Evolutionary conservation across 306 rosid genomes (phyloP).

Genomic region (Cicer arietinum): DNA sequence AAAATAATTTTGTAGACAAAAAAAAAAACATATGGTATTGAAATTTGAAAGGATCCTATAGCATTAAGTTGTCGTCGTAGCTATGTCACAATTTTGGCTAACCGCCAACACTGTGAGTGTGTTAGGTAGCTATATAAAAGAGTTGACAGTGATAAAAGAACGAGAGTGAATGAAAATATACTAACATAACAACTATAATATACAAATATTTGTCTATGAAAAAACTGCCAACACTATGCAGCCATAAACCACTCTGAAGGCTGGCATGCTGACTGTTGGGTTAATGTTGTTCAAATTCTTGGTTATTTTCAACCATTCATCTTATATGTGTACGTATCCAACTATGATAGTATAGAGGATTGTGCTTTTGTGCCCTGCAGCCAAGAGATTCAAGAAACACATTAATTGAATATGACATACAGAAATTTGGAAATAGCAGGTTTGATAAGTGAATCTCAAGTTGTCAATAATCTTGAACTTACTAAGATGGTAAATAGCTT

Average conservation of each 20-base stretch:
- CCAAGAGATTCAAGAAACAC: slow-evolving; percentile 13
- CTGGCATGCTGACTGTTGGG: slow-evolving; percentile 17
- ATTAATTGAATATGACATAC: slow-evolving; percentile 8
- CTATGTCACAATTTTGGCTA: slow-evolving; percentile 34
- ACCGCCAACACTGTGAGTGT: neutral
- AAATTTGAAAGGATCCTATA: slow-evolving; percentile 7
- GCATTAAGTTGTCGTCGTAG: slow-evolving; percentile 13
- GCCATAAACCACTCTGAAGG: slow-evolving; percentile 6
- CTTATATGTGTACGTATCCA: slow-evolving; percentile 15
- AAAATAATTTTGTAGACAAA: slow-evolving; percentile 11
- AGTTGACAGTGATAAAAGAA: too few species aligned
- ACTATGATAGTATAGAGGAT: slow-evolving; percentile 30
- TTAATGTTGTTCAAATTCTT: slow-evolving; percentile 11
- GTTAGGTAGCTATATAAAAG: too few species aligned
- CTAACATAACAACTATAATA: too few species aligned
- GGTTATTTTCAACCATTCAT: slow-evolving; percentile 24
- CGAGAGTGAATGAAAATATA: too few species aligned
- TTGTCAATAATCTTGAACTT: slow-evolving; percentile 40
- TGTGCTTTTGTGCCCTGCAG: slow-evolving; percentile 37
- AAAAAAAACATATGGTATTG: slow-evolving; percentile 22
- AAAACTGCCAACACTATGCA: slow-evolving; percentile 16
- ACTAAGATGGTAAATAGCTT: slow-evolving; percentile 34
- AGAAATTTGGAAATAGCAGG: slow-evolving; percentile 6
- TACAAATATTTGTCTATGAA: too few species aligned
- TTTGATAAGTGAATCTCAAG: slow-evolving; percentile 30